Evolutionary conservation across 495 filamentous ascomycete species (phyloP), one percentile per base, ranked within the genome.

Genomic region (Lepidopterella palustris): DNA sequence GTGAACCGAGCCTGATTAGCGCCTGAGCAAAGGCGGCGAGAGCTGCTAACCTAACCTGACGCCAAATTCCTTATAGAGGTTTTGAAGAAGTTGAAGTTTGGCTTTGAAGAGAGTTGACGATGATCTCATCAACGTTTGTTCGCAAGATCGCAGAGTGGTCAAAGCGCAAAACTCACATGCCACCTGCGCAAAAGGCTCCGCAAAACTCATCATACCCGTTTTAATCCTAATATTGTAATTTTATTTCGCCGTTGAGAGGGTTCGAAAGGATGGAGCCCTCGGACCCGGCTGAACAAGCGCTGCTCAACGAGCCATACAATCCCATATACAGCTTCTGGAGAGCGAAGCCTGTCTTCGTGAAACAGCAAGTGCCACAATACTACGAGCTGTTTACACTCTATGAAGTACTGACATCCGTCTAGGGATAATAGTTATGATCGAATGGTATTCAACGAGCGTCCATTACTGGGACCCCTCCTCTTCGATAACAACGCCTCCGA

Each of bases 401-500:
- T 15, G 48, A 29, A 58, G 48, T n/a, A 52, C 31, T 50, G 45
- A 61, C 18, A 76, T 13, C 24, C 9, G 13, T 6, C 26, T 39
- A 76, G 73, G 57, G 51, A 64, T 25, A 74, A 76, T 51, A 52
- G 42, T 28, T 71, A 73, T 54, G 63, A 68, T 28, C 65, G 66
- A 18, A 48, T 26, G 10, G 69, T 84, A 55, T 90, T 98, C 70
- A 82, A 82, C 65, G 73, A 84, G 9, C 80, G 81, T 21, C 95
- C 93, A 0, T 71, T 87, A 2, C 71, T 91, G 32, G 89, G 87
- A 5, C 82, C 89, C 0, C 78, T 97, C 15, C 79, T 99, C 39
- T 96, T 99, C 73, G 86, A 92, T 59, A 99, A 99, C 64, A 77
- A 82, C 45, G 80, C 82, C 56, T 92, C 87, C 54, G 95, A 99